phyloP scores from a whole-genome alignment of 306 rosid species.

The Glycyrrhiza uralensis region DNA sequence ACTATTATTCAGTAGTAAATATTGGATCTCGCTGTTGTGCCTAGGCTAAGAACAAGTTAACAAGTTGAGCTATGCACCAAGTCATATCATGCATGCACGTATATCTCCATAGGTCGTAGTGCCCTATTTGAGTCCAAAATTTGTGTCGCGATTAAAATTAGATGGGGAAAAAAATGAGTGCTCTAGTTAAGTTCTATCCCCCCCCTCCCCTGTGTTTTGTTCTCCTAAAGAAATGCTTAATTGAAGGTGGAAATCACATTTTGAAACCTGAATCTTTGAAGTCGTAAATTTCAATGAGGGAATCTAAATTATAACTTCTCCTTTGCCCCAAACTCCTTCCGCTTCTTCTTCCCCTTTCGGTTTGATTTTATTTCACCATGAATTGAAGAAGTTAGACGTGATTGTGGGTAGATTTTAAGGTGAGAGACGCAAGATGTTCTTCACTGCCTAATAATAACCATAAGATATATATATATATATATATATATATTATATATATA shows the following conservation, averaged over 20 bases:
- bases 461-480: too few relatives aligned
- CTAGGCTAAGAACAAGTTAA: too few relatives aligned
- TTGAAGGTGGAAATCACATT: conserved; percentile 9
- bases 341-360: not conserved
- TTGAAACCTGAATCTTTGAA: not conserved
- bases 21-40: not conserved
- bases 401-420: too few relatives aligned
- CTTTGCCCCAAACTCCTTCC: not conserved
- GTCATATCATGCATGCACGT: not conserved
- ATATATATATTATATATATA: too few relatives aligned
- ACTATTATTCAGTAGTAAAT: not conserved
- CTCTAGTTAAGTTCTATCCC: not conserved
- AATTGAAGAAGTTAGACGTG: not conserved
- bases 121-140: not conserved
- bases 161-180: not conserved
- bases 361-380: not conserved
- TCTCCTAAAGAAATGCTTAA: not conserved
- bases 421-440: too few relatives aligned
- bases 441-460: too few relatives aligned
- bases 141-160: not conserved
- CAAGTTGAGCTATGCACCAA: not conserved
- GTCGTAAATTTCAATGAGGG: not conserved
- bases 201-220: not conserved
- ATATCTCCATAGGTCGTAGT: not conserved
- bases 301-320: not conserved